Percentiles rank a stretch among this genome's conserved stretches.
Conservation (phyloP, 2,329 filamentous ascomycete genomes). For the Penicillium sp. region DNA sequence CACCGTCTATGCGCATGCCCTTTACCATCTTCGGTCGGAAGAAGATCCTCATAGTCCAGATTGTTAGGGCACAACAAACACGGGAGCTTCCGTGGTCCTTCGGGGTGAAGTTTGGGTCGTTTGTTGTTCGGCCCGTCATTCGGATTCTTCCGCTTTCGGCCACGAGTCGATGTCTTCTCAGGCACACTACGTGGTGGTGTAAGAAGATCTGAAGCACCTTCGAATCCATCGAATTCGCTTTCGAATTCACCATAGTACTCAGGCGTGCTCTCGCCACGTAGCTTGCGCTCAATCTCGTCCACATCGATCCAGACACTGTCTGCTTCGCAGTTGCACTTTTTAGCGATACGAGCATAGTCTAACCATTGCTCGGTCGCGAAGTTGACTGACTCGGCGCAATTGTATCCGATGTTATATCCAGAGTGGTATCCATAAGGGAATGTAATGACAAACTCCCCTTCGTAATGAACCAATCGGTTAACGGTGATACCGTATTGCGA, state of each 20-base stretch:
- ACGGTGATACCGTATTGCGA: conserved; percentile 92
- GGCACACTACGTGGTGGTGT: conserved; percentile 75
- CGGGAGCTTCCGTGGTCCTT: conserved; percentile 68
- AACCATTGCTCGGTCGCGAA: conserved; percentile 96
- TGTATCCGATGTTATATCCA: conserved; percentile 96
- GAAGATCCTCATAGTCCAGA: conserved; percentile 73
- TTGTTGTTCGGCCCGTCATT: conserved; percentile 63
- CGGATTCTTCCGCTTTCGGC: conserved; percentile 67
- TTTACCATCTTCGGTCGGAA: conserved; percentile 82
- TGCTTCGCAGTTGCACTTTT: conserved; percentile 93
- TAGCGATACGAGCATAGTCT: conserved; percentile 89
- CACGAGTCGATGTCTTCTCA: conserved; percentile 61
- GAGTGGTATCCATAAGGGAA: conserved; percentile 99
- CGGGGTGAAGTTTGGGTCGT: conserved; percentile 73
- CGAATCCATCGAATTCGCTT: conserved; percentile 62
- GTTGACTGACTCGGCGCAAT: conserved; percentile 97
- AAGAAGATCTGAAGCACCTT: conserved; percentile 66
- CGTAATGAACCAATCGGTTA: conserved; percentile 91
- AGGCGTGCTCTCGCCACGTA: conserved; percentile 73
- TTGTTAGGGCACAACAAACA: conserved; percentile 93
- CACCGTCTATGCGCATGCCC: conserved; percentile 80
- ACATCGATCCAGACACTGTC: conserved; percentile 99
- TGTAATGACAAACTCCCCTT: conserved; percentile 96
- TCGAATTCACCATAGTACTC: conserved; percentile 52
- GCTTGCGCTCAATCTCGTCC: conserved; percentile 88